Evolutionary conservation across 495 filamentous ascomycete species (phyloP).

Genomic region (Penicillium coprophilum): DNA sequence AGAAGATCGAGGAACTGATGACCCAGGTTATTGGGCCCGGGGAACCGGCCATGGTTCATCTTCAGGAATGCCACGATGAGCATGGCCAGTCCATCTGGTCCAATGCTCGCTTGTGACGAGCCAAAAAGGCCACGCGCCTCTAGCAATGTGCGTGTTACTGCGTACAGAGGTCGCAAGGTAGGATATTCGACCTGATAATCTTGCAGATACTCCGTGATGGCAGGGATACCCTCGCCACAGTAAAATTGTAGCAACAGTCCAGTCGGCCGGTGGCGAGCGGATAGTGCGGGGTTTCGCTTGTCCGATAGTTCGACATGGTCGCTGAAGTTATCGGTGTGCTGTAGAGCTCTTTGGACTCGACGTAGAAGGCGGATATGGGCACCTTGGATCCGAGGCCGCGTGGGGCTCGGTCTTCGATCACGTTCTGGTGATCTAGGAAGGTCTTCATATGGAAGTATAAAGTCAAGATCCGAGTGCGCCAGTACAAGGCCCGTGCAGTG

Average conservation of each 20-base stretch:
- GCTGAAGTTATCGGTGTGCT: slow-evolving; percentile 13
- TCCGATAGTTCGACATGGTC: slow-evolving; percentile 13
- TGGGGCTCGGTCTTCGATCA: slow-evolving; percentile 35
- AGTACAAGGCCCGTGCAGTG: slow-evolving; percentile 51
- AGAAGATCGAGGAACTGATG: slow-evolving; percentile 52
- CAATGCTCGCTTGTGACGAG: slow-evolving; percentile 42
- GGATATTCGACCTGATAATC: slow-evolving; percentile 51
- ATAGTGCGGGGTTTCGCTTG: slow-evolving; percentile 27
- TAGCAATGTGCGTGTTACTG: slow-evolving; percentile 47
- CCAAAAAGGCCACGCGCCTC: slow-evolving; percentile 49
- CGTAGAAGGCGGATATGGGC: slow-evolving; percentile 23
- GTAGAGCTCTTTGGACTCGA: slow-evolving; percentile 24
- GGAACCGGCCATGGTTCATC: slow-evolving; percentile 36
- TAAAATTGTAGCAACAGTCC: slow-evolving; percentile 52
- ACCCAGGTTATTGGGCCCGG: slow-evolving; percentile 28
- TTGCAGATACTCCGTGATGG: slow-evolving; percentile 40
- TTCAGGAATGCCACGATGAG: slow-evolving; percentile 57
- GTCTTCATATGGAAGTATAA: slow-evolving; percentile 34
- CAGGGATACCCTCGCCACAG: slow-evolving; percentile 33
- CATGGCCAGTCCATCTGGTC: slow-evolving; percentile 52
- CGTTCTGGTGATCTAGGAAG: slow-evolving; percentile 16
- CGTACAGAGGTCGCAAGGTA: slow-evolving; percentile 49
- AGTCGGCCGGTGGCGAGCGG: slow-evolving; percentile 41
- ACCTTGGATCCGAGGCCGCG: slow-evolving; percentile 28
- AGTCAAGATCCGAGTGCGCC: slow-evolving; percentile 53